A percentile compares a stretch with the other conserved stretches of the same genome.
Evolutionary conservation across 2,329 filamentous ascomycete genomes (phyloP).

Genomic region (Calonectria naviculata): DNA sequence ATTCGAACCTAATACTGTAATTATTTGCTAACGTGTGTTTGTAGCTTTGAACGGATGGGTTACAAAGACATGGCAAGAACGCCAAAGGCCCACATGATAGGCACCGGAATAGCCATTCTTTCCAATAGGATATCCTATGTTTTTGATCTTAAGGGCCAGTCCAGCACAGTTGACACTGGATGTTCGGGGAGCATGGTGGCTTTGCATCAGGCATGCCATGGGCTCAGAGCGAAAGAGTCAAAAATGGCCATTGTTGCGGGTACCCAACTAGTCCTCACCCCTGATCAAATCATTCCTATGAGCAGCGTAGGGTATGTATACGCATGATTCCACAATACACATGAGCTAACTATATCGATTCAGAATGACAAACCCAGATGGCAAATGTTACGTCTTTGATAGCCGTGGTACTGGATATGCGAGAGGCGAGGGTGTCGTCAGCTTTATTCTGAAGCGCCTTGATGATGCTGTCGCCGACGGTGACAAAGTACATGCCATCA

Average conservation of each 20-base stretch:
- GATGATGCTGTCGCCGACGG: conserved; percentile 54
- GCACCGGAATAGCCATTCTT: conserved; percentile 41
- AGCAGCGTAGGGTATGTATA: conserved; percentile 19
- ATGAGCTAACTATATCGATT: neutral
- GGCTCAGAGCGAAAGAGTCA: conserved; percentile 57
- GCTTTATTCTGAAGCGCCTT: conserved; percentile 53
- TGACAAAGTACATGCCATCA: conserved; percentile 46
- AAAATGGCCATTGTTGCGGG: conserved; percentile 53
- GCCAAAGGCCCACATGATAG: conserved; percentile 43
- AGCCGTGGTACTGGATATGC: conserved; percentile 53
- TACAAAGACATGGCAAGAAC: conserved; percentile 25
- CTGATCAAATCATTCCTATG: conserved; percentile 27
- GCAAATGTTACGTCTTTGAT: conserved; percentile 29
- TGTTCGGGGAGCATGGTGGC: conserved; percentile 51
- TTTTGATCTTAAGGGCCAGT: conserved; percentile 51
- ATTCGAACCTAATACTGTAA: neutral
- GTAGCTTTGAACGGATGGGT: conserved; percentile 24
- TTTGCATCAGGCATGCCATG: conserved; percentile 36
- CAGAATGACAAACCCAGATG: conserved; percentile 24
- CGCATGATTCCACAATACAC: neutral
- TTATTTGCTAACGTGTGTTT: neutral
- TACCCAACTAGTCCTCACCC: conserved; percentile 25
- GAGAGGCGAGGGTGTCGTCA: conserved; percentile 54
- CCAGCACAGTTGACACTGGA: conserved; percentile 48
- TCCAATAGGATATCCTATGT: conserved; percentile 50